Evolutionary conservation across 169 alveolate genomes (phyloP).

Genomic region (Blepharisma undulans): DNA sequence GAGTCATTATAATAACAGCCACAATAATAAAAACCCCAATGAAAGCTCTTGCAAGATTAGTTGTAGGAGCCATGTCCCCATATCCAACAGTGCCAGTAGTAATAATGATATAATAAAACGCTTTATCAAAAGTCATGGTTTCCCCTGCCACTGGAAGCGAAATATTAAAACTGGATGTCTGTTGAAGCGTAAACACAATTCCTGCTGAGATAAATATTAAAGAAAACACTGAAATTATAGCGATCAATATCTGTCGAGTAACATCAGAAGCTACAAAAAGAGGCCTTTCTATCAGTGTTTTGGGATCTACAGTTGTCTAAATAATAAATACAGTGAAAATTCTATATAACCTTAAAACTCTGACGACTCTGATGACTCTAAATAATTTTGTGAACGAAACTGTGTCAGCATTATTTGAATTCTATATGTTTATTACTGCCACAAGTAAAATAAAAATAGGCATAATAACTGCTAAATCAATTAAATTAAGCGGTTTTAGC

Average conservation of each 20-base stretch:
- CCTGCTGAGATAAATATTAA: conserved; percentile 50
- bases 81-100: conserved; percentile 65
- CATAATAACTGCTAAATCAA: conserved; percentile 44
- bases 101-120: conserved; percentile 57
- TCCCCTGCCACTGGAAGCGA: conserved; percentile 16
- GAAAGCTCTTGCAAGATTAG: conserved; percentile 48
- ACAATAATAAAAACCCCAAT: conserved; percentile 57
- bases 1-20: conserved; percentile 51
- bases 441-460: conserved; percentile 32
- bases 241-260: conserved; percentile 37
- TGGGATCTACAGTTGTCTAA: too few relatives aligned
- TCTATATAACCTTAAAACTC: conserved; percentile 57
- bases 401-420: not conserved
- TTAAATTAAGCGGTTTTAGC: conserved; percentile 33
- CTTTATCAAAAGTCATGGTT: conserved; percentile 60
- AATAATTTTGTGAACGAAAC: conserved; percentile 47
- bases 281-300: too few relatives aligned
- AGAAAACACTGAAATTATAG: conserved; percentile 38
- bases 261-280: conserved; percentile 46
- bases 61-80: conserved; percentile 59
- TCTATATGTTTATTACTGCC: not conserved
- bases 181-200: conserved; percentile 40
- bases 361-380: conserved; percentile 49
- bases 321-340: conserved; percentile 37
- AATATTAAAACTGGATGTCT: conserved; percentile 43